Percentiles rank a stretch among this genome's conserved stretches.
Conservation (phyloP, 331 rosid genomes). For the Stylosanthes scabra region DNA sequence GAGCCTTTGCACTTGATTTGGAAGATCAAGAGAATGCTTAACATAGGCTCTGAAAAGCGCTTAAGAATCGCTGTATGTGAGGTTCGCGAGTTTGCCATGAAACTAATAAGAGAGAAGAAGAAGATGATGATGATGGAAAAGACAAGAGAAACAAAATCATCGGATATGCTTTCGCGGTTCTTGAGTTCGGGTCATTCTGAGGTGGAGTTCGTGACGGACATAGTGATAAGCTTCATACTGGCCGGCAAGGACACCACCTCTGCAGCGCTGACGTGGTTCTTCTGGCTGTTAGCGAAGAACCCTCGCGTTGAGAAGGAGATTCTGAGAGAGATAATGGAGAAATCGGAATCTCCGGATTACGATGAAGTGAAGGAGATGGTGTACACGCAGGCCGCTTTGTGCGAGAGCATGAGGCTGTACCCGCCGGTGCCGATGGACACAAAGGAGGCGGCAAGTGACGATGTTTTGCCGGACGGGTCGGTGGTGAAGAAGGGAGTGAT, state of each 20-base stretch:
- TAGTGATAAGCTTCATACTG: constrained; percentile 67
- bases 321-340: constrained; percentile 49
- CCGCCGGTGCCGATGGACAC: constrained; percentile 42
- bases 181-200: constrained; percentile 65
- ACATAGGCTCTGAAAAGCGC: constrained; percentile 58
- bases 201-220: constrained; percentile 59
- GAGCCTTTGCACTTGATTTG: constrained; percentile 37
- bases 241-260: constrained; percentile 79
- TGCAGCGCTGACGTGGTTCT: constrained; percentile 70
- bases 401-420: constrained; percentile 54
- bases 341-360: constrained; percentile 7
- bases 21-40: constrained; percentile 49
- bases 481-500: constrained; percentile 39
- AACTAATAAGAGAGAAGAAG: constrained; percentile 55
- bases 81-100: constrained; percentile 56
- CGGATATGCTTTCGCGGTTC: constrained; percentile 62
- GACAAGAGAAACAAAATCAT: constrained; percentile 40
- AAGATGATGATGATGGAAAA: constrained; percentile 24
- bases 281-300: constrained; percentile 62
- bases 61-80: constrained; percentile 34
- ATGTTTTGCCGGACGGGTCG: constrained; percentile 48
- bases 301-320: constrained; percentile 59
- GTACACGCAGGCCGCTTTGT: constrained; percentile 47
- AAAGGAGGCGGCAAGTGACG: constrained; percentile 36
- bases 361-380: constrained; percentile 52